A percentile compares a stretch with the other conserved stretches of the same genome.
phyloP scores from a whole-genome alignment of 2,329 filamentous ascomycete genomes.

The Dactylonectria macrodidyma region DNA sequence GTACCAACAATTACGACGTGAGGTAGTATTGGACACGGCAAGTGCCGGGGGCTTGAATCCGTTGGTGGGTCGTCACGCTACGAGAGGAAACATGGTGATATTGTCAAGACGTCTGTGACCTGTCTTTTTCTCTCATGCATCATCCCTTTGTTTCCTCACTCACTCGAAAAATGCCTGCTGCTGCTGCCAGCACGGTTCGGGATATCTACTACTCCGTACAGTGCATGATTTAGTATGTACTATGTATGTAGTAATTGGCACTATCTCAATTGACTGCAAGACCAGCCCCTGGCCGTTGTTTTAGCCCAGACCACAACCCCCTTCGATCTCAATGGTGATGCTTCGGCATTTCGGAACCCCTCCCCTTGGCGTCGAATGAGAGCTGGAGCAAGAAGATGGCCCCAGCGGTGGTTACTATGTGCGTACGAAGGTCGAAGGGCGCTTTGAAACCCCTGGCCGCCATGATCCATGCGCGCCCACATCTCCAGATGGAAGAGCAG shows the following conservation, averaged over 20 bases:
- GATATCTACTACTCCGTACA: too few species aligned
- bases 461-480: not conserved
- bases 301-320: slow-evolving; percentile 7
- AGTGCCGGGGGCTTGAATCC: not conserved
- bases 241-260: not conserved
- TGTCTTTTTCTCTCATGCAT: not conserved
- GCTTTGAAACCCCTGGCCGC: not conserved
- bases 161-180: not conserved
- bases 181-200: not conserved
- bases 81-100: slow-evolving; percentile 20
- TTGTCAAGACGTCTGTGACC: not conserved
- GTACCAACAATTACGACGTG: too few species aligned
- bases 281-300: slow-evolving; percentile 15
- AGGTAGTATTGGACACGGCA: not conserved
- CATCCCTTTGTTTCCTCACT: slow-evolving; percentile 6
- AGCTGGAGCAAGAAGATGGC: slow-evolving; percentile 13
- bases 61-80: not conserved
- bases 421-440: not conserved
- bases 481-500: not conserved
- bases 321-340: slow-evolving; percentile 12
- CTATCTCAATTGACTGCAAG: slow-evolving; percentile 18
- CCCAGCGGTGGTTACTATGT: not conserved
- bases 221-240: too few species aligned
- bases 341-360: slow-evolving; percentile 6
- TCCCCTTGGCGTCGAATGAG: not conserved